Evolutionary conservation across 768 basidiomycete genomes (phyloP), one percentile per base, ranked within the genome.

Genomic region (Mycena galericulata): DNA sequence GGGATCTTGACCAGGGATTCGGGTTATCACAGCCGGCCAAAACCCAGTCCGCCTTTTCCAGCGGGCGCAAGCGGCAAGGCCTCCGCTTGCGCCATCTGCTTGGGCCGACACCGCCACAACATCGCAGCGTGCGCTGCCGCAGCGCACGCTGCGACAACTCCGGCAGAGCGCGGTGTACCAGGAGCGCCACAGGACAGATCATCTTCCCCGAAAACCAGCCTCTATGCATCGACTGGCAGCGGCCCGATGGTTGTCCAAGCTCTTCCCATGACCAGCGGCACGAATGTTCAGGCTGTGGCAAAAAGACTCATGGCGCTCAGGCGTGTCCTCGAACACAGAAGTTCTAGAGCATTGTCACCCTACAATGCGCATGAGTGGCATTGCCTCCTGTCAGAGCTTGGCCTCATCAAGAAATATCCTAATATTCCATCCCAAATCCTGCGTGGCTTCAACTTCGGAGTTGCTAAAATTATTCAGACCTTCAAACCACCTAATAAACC

Each of bases 231-330:
- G 56, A 58, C 27, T 58, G 29, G 18, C 56, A 58, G 40, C 41
- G 20, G 14, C 41, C 26, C 15, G 26, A 45, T 26, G 56, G 56
- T 11, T 58, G 56, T 41, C 18, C 24, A 17, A 58, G 41, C 56
- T 27, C 3, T 11, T 4, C 10, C 1, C 40, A 45, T 41, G 40
- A 45, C 41, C 26, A 45, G 12, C 29, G 20, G 26, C 56, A 58
- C 56, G 56, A 58, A n/a, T 58, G 56, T n/a, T 14, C 36, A 9
- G 56, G 56, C 15, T 58, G 56, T 17, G 56, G 56, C 5, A 26
- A n/a, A 3, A 26, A 17, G 27, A 58, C 2, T 45, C 56, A 58
- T 27, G 41, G 56, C 7, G 56, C n/a, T 46, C 41, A 43, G 43
- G 32, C 6, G 15, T 58, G 56, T 32, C 56, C 40, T 58, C 56